Conservation (phyloP, 352 stramenopile genomes). For the Elongisporangium anandrum region DNA sequence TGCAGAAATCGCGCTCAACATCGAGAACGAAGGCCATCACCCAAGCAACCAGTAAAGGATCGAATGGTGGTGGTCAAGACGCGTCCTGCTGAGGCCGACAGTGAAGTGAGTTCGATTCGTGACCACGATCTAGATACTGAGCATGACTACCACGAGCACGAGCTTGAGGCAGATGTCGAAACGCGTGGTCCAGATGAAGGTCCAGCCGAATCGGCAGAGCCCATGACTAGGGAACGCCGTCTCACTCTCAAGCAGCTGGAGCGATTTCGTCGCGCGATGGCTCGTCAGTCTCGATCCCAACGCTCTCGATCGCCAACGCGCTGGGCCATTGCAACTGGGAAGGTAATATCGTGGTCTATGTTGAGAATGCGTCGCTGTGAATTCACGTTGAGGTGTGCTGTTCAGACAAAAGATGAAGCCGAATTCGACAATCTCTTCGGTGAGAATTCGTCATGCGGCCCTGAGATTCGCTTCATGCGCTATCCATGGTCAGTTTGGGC, state of each 20-base stretch:
- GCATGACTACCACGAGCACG: neutral
- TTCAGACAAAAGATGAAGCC: conserved; percentile 11
- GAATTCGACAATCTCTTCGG: conserved; percentile 35
- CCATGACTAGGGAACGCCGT: conserved; percentile 29
- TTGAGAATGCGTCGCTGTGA: neutral
- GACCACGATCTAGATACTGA: neutral
- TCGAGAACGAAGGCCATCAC: neutral
- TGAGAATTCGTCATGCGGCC: conserved; percentile 13
- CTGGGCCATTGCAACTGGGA: neutral
- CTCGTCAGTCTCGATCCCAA: neutral
- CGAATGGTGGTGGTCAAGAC: neutral
- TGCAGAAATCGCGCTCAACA: neutral
- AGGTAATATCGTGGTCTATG: neutral
- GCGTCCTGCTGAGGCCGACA: neutral
- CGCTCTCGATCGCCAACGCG: neutral
- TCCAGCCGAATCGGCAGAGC: neutral
- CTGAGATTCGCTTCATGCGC: conserved; percentile 41
- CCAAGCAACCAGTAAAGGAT: neutral
- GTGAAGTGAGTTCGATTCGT: neutral
- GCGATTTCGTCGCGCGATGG: conserved; percentile 27
- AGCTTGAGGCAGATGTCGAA: neutral
- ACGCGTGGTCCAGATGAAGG: neutral
- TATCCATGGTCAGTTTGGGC: conserved; percentile 65
- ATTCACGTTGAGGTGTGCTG: neutral
- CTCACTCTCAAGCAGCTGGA: conserved; percentile 33